Base-by-base conservation (phyloP, 1,284 basidiomycete genomes). In the Tilletia indica region DNA sequence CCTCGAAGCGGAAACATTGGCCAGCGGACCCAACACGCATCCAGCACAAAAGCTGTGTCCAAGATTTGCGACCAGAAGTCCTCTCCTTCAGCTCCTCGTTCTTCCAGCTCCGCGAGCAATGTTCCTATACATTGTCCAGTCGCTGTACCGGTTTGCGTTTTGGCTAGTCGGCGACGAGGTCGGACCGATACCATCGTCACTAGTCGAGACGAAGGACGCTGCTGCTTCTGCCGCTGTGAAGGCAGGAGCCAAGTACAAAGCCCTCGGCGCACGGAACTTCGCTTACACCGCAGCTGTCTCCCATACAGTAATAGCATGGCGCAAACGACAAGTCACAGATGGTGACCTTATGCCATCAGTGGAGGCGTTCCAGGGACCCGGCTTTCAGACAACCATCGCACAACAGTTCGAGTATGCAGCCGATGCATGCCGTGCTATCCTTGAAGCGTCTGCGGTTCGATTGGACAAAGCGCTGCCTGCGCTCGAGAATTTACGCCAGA, bases 91-190 rank as follows among this genome's bases (percentile, higher is more conserved):
- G 38, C 36, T 64, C 9, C 34, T 64, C 9, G 61, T 64, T 16
- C 61, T 64, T 3, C 61, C 61, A 21, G 61, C 61, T 12, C 61
- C 61, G 6, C 4, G 61, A 12, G 61, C 61, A 16, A 11, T 64
- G 19, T 42, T 64, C 61, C 36, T 38, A 14, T 21, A 64, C 61
- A 64, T 64, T 16, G 61, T 64, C 6, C 61, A 64, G 38, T 38
- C 34, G 31, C 31, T 64, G 36, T 64, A 64, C 34, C 61, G 61
- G 36, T 38, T 64, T 14, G 61, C 61, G 8, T 64, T 64, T 38
- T 64, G 61, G 61, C 34, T 64, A 16, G 34, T 64, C 12, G 61
- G 61, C 34, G 61, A 64, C 61, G 61, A 64, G 14, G 61, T 38
- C 14, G 61, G 61, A 12, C 61, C 61, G 19, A 39, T 64, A 3